phyloP scores from a whole-genome alignment of 345 rosid species.

The Triadica sebifera region DNA sequence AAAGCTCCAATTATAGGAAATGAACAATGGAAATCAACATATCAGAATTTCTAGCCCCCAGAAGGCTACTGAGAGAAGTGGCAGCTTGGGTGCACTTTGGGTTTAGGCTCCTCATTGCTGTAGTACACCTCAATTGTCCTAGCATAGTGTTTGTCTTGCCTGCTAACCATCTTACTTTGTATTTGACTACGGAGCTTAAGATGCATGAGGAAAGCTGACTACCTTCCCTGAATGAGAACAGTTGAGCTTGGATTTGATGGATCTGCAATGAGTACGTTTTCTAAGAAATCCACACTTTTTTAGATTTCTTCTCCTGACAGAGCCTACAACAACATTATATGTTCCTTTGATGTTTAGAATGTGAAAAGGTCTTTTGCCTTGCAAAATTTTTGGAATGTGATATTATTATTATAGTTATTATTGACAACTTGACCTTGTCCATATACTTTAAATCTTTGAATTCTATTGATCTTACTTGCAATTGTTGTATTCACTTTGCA shows the following conservation, averaged over 20 bases:
- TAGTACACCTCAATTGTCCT: background rate
- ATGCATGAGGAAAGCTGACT: background rate
- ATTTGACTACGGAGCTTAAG: background rate
- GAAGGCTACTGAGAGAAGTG: background rate
- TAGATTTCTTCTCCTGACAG: background rate
- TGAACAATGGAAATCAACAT: background rate
- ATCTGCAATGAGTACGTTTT: too few species aligned
- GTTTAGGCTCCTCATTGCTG: background rate
- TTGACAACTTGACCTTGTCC: too few species aligned
- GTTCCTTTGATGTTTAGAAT: background rate
- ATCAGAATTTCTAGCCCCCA: background rate
- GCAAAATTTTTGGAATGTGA: background rate
- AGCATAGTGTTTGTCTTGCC: background rate
- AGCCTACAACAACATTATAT: background rate
- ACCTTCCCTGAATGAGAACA: background rate
- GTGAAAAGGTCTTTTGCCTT: background rate
- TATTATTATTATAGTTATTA: too few species aligned
- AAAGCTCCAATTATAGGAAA: background rate
- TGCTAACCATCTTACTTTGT: background rate
- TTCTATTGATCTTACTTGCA: conserved; percentile 3
- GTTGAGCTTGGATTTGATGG: too few species aligned
- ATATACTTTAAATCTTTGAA: background rate
- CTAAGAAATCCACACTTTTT: too few species aligned
- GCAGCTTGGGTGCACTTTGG: background rate
- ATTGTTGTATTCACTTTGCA: conserved; percentile 39